A percentile compares a stretch with the other conserved stretches of the same genome.
These are phyloP conservation scores for Arthrobotrys pseudoclavata DNA, from an alignment of 2,329 filamentous ascomycete species.

Conservation along the genomic window DNA sequence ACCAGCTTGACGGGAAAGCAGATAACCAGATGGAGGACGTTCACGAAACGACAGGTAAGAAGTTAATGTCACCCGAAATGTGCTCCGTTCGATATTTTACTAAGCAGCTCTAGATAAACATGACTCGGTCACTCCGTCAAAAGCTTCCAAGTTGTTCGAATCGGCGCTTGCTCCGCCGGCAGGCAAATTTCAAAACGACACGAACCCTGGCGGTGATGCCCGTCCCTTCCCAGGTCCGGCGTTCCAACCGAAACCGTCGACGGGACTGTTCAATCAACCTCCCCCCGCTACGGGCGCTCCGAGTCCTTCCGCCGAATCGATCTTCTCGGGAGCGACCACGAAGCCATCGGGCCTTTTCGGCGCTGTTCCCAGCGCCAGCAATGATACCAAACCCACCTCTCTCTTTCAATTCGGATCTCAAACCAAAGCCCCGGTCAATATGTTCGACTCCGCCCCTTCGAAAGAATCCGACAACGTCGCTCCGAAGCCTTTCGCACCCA, in stretches of 20 bases:
- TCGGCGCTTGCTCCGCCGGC: constrained; percentile 20
- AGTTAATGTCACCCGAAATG: not conserved
- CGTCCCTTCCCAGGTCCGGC: constrained; percentile 1
- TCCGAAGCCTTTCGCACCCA: constrained; percentile 24
- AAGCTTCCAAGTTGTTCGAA: constrained; percentile 52
- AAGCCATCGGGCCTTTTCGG: constrained; percentile 41
- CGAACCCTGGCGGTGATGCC: not conserved
- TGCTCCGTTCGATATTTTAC: not conserved
- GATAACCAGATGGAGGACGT: constrained; percentile 9
- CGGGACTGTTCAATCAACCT: constrained; percentile 27
- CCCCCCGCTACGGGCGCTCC: not conserved
- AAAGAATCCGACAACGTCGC: constrained; percentile 27
- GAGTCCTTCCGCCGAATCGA: not conserved
- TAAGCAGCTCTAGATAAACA: not conserved
- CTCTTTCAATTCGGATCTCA: constrained; percentile 41
- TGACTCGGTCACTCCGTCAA: constrained; percentile 27
- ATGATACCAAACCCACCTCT: constrained; percentile 17
- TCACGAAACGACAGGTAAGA: constrained; percentile 36
- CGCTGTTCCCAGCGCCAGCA: not conserved
- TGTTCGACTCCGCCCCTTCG: constrained; percentile 29
- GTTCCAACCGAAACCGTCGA: constrained; percentile 38
- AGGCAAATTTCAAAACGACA: not conserved
- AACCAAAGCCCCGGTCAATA: constrained; percentile 16
- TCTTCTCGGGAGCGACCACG: constrained; percentile 24
- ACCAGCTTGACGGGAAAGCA: constrained; percentile 2